Conservation (phyloP, 495 filamentous ascomycete species). For the Oleoguttula mirabilis region DNA sequence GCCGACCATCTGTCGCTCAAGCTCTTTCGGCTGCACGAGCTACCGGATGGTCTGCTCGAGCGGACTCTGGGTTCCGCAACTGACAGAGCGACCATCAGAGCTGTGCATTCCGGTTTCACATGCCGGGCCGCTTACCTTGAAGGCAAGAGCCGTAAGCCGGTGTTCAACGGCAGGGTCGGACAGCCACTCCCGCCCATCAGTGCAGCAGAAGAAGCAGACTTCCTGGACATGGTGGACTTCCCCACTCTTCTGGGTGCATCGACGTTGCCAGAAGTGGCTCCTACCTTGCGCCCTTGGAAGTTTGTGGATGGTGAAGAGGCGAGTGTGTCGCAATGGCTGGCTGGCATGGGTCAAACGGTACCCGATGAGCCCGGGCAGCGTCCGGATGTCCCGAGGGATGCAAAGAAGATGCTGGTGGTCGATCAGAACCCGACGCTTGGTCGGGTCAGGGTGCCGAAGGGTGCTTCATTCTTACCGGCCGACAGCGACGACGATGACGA, state of each 20-base stretch:
- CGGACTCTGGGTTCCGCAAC: background rate
- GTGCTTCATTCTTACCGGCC: background rate
- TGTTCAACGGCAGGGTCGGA: constrained; percentile 12
- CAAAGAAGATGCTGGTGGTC: background rate
- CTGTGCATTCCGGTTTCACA: background rate
- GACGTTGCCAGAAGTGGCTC: background rate
- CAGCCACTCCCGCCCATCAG: background rate
- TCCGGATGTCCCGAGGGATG: constrained; percentile 5
- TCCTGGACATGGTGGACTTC: background rate
- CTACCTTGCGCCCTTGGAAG: background rate
- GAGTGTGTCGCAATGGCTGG: constrained; percentile 9
- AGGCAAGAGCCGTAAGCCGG: background rate
- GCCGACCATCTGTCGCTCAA: background rate
- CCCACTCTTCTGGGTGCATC: too few relatives aligned
- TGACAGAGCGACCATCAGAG: background rate
- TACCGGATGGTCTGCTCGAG: constrained; percentile 1
- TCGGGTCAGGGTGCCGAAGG: constrained; percentile 1
- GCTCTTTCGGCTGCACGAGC: constrained; percentile 4
- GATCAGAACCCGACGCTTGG: background rate
- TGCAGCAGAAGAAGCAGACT: background rate
- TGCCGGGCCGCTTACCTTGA: constrained; percentile 1
- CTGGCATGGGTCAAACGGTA: constrained; percentile 8
- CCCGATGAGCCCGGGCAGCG: background rate
- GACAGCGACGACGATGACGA: constrained; percentile 1
- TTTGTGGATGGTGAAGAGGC: constrained; percentile 2